Evolutionary conservation across 2,329 filamentous ascomycete genomes (phyloP).

Genomic region (Scleromitrula shiraiana): DNA sequence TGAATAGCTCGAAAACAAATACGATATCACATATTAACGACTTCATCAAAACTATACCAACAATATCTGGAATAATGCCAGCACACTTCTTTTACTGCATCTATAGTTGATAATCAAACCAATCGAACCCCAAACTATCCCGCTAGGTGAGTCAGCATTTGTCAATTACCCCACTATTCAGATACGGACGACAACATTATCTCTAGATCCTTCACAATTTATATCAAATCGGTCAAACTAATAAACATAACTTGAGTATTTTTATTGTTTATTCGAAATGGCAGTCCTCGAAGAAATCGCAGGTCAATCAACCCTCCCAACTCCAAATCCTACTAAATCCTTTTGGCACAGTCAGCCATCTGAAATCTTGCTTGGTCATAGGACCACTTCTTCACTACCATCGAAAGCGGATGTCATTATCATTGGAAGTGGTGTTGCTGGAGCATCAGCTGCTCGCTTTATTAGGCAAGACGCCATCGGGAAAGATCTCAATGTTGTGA

Average conservation of each 20-base stretch:
- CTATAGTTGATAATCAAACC: no score
- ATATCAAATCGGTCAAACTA: neutral
- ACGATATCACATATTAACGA: no score
- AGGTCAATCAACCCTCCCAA: constrained; percentile 41
- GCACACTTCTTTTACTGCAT: no score
- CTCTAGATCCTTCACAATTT: neutral
- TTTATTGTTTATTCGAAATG: neutral
- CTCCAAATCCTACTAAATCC: constrained; percentile 50
- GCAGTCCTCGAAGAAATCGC: neutral
- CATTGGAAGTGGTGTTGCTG: constrained; percentile 69
- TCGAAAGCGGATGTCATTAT: constrained; percentile 58
- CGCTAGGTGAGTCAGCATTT: no score
- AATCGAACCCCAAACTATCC: no score
- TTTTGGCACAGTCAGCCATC: constrained; percentile 71
- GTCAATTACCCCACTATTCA: neutral
- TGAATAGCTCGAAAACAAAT: no score
- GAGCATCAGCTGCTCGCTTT: constrained; percentile 61
- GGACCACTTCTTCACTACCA: constrained; percentile 57
- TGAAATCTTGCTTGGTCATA: constrained; percentile 54
- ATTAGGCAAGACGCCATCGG: constrained; percentile 39
- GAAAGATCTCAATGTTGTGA: constrained; percentile 47
- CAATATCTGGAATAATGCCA: no score
- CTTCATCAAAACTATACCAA: no score
- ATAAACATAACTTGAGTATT: neutral
- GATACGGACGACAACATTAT: neutral